These are phyloP conservation scores for Colletotrichum tropicicola DNA, from an alignment of 2,329 filamentous ascomycete genomes.

Conservation along the genomic window DNA sequence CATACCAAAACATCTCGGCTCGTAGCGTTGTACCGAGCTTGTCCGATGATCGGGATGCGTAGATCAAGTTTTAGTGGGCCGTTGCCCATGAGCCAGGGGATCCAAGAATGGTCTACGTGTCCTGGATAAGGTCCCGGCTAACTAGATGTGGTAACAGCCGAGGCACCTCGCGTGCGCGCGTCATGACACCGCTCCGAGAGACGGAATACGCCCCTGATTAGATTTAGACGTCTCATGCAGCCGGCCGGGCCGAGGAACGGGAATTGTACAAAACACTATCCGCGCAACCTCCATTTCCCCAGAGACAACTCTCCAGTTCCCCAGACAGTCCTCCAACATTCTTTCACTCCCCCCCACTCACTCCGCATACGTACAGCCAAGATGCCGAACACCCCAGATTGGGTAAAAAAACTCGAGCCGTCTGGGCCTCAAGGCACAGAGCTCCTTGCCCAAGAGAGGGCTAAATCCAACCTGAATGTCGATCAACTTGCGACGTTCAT, in stretches of 20 bases:
- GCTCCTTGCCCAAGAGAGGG: conserved; percentile 74
- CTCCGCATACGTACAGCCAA: not conserved
- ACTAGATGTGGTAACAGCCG: conserved; percentile 20
- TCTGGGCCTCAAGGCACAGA: conserved; percentile 74
- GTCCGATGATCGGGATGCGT: conserved; percentile 21
- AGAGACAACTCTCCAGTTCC: not conserved
- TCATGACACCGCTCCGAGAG: conserved; percentile 18
- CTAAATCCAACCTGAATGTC: conserved; percentile 72
- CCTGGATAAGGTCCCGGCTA: not conserved
- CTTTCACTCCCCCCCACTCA: not conserved
- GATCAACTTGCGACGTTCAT: conserved; percentile 74
- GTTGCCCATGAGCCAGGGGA: not conserved
- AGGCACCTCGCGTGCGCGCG: conserved; percentile 14
- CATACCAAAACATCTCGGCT: conserved; percentile 1
- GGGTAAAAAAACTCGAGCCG: conserved; percentile 39
- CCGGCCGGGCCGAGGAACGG: not conserved
- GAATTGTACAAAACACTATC: conserved; percentile 13
- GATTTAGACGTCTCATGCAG: conserved; percentile 13
- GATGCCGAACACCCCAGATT: conserved; percentile 34
- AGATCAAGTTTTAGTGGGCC: not conserved
- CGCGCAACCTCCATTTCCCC: not conserved
- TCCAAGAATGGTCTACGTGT: conserved; percentile 1
- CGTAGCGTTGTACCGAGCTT: conserved; percentile 6
- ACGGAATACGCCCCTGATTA: conserved; percentile 14
- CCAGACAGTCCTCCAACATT: not conserved